These are phyloP conservation scores for Sclerotinia spermophila DNA, from an alignment of 2,329 filamentous ascomycete genomes.

Conservation along the genomic window DNA sequence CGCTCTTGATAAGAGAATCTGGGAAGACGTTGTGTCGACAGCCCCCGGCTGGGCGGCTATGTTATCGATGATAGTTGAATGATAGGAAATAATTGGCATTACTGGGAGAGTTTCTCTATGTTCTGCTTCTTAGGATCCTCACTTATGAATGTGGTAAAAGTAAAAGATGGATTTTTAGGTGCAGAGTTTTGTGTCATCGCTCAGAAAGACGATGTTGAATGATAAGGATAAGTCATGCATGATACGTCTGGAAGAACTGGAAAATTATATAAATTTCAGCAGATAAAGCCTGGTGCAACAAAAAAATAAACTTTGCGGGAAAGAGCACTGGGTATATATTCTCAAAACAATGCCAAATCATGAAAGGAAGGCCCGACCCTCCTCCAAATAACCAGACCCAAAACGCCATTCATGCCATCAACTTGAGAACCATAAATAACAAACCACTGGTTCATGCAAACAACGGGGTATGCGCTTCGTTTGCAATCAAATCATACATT, in stretches of 20 bases:
- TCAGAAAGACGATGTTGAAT: not conserved
- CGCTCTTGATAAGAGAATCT: conserved; percentile 45
- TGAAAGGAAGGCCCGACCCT: conserved; percentile 22
- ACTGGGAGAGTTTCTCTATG: not conserved
- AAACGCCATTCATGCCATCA: conserved; percentile 19
- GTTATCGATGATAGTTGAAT: conserved; percentile 27
- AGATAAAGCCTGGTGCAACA: not conserved
- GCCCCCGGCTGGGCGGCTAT: conserved; percentile 28
- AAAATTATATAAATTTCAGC: not conserved
- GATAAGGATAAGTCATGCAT: conserved; percentile 1
- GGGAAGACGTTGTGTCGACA: conserved; percentile 43
- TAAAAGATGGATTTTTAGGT: conserved; percentile 10
- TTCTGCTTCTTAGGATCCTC: not conserved
- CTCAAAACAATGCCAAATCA: not conserved
- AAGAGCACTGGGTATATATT: conserved; percentile 17
- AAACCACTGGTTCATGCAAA: not conserved
- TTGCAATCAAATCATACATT: conserved; percentile 32
- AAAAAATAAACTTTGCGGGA: not conserved
- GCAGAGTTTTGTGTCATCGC: conserved; percentile 9
- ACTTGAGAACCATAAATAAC: not conserved
- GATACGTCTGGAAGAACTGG: not conserved
- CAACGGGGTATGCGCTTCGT: not conserved
- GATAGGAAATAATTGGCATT: conserved; percentile 30
- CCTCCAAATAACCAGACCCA: not conserved
- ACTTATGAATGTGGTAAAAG: not conserved